Evolutionary conservation across 2,329 filamentous ascomycete species (phyloP).

Genomic region (Reticulascus tulasneorum): DNA sequence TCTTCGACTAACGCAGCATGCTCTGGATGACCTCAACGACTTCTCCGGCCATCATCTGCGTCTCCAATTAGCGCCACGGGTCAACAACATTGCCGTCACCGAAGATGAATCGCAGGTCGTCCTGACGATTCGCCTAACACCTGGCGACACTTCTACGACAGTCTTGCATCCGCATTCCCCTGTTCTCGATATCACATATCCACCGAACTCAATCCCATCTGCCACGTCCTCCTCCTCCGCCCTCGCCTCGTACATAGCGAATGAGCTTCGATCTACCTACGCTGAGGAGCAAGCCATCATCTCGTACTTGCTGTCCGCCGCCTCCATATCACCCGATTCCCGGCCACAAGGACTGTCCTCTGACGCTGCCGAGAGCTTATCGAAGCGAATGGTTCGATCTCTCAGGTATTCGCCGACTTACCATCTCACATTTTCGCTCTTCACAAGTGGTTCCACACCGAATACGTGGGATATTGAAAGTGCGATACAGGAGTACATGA

Average conservation of each 20-base stretch:
- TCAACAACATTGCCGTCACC: slow-evolving; percentile 22
- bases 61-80: slow-evolving; percentile 55
- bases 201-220: slow-evolving; percentile 63
- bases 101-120: slow-evolving; percentile 50
- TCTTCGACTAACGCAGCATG: slow-evolving; percentile 76
- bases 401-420: slow-evolving; percentile 92
- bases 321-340: slow-evolving; percentile 45
- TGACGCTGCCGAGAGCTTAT: slow-evolving; percentile 52
- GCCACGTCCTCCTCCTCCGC: slow-evolving; percentile 66
- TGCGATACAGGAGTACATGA: slow-evolving; percentile 76
- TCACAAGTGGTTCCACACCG: slow-evolving; percentile 72
- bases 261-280: slow-evolving; percentile 73
- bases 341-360: slow-evolving; percentile 43
- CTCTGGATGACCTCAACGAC: slow-evolving; percentile 81
- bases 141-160: slow-evolving; percentile 57
- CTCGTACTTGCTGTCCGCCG: slow-evolving; percentile 64
- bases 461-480: slow-evolving; percentile 89
- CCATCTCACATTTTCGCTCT: slow-evolving; percentile 92
- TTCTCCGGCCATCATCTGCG: slow-evolving; percentile 81
- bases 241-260: slow-evolving; percentile 73
- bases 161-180: slow-evolving; percentile 66
- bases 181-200: slow-evolving; percentile 73
- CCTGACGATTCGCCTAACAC: slow-evolving; percentile 66
- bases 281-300: slow-evolving; percentile 86
- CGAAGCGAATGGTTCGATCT: slow-evolving; percentile 73